Percentiles rank a stretch among this genome's conserved stretches.
Evolutionary conservation across 2,329 filamentous ascomycete species (phyloP).

Genomic region (Rutstroemia sp.): DNA sequence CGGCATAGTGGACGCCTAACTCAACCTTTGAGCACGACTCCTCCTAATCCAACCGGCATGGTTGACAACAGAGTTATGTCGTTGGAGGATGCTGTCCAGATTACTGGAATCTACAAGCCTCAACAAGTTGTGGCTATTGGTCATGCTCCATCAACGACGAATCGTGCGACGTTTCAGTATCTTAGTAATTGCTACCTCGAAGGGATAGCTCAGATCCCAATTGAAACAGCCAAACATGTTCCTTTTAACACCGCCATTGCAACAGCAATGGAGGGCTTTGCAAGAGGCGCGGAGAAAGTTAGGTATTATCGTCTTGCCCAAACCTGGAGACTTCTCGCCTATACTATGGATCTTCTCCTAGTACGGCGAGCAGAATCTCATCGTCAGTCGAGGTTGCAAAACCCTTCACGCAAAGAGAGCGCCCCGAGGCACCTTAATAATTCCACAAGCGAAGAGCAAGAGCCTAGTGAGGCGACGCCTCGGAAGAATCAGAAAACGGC

Average conservation of each 20-base stretch:
- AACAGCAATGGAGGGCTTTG: slow-evolving; percentile 48
- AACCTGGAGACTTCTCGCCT: slow-evolving; percentile 55
- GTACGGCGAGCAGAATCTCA: slow-evolving; percentile 50
- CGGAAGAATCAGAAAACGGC: slow-evolving; percentile 13
- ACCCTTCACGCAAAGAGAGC: slow-evolving; percentile 14
- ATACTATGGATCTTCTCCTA: slow-evolving; percentile 47
- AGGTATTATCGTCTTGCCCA: slow-evolving; percentile 54
- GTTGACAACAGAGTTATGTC: slow-evolving; percentile 40
- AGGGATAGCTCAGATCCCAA: slow-evolving; percentile 32
- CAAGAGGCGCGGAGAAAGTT: slow-evolving; percentile 47
- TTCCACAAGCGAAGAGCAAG: slow-evolving; percentile 15
- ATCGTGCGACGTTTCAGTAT: slow-evolving; percentile 47
- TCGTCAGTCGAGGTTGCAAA: slow-evolving; percentile 38
- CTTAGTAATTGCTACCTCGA: slow-evolving; percentile 50
- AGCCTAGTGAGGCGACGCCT: slow-evolving; percentile 22
- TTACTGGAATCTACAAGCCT: slow-evolving; percentile 49
- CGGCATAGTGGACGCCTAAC: slow-evolving; percentile 37
- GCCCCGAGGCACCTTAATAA: slow-evolving; percentile 17
- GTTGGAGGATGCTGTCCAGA: slow-evolving; percentile 50
- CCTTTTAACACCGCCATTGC: slow-evolving; percentile 34
- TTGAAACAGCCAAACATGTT: background rate
- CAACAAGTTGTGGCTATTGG: slow-evolving; percentile 59
- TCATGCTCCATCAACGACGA: slow-evolving; percentile 44
- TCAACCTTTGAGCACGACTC: slow-evolving; percentile 45
- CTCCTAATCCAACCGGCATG: slow-evolving; percentile 33